phyloP scores from a whole-genome alignment of 768 basidiomycete species.

The Coprinopsis strossmayeri region DNA sequence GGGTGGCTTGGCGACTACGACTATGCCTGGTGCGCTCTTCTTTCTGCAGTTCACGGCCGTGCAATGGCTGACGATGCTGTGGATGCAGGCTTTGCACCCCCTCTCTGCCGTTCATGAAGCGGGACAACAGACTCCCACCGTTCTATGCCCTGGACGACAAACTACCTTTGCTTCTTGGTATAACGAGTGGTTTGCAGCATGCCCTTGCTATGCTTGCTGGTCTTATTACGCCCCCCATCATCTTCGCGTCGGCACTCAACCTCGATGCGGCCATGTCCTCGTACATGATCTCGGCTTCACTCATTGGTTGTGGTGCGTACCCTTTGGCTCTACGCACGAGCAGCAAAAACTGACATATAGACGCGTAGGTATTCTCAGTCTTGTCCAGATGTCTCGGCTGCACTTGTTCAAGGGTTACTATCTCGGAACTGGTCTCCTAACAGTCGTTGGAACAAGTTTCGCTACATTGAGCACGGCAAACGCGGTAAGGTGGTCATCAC shows the following conservation, averaged over 20 bases:
- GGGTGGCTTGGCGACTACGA: constrained; percentile 87
- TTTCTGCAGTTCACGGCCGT: background rate
- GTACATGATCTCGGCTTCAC: constrained; percentile 77
- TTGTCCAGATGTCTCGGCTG: constrained; percentile 73
- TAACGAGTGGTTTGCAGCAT: constrained; percentile 69
- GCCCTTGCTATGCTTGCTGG: constrained; percentile 80
- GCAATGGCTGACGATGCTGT: background rate
- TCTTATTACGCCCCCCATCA: constrained; percentile 78
- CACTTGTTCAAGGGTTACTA: constrained; percentile 57
- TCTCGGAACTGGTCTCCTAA: constrained; percentile 74
- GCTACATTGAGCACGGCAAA: constrained; percentile 70
- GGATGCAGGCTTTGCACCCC: constrained; percentile 56
- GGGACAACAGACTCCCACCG: constrained; percentile 42
- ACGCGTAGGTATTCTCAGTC: constrained; percentile 58
- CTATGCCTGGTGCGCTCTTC: constrained; percentile 45
- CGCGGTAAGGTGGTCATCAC: constrained; percentile 30
- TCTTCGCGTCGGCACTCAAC: constrained; percentile 59
- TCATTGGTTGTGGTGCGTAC: constrained; percentile 73
- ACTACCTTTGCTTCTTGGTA: constrained; percentile 65
- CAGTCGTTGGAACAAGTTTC: constrained; percentile 79
- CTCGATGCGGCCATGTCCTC: constrained; percentile 53
- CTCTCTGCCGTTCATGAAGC: constrained; percentile 47
- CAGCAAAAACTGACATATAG: background rate
- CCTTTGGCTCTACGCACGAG: background rate
- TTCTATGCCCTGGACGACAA: constrained; percentile 73